Conservation (phyloP, 169 alveolate genomes). For the Plasmodium inui region DNA sequence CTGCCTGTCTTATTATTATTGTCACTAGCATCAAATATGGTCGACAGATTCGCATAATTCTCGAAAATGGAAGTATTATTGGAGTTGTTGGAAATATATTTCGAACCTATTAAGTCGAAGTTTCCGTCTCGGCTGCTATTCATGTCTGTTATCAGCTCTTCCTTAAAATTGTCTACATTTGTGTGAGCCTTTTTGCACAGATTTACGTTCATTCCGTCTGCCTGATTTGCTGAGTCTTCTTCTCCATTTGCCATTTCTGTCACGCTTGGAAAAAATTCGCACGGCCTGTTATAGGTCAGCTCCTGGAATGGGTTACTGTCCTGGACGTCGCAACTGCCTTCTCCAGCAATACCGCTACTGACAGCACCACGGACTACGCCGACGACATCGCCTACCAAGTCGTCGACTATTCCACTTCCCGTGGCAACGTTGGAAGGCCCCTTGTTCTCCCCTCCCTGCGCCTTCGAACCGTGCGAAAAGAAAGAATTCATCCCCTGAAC, state of each 20-base stretch:
- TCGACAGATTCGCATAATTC: constrained; percentile 39
- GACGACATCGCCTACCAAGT: no score
- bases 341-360: not conserved
- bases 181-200: constrained; percentile 1
- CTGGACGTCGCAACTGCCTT: not conserved
- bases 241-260: not conserved
- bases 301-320: not conserved
- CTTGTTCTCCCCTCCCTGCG: not conserved
- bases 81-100: constrained; percentile 49
- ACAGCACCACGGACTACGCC: not conserved
- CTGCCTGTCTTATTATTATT: constrained; percentile 18
- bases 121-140: constrained; percentile 2
- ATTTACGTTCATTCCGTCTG: constrained; percentile 22
- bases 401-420: not conserved
- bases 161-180: constrained; percentile 5
- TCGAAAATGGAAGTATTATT: constrained; percentile 36
- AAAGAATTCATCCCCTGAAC: not conserved
- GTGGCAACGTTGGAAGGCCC: not conserved
- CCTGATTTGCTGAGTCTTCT: not conserved
- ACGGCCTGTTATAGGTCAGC: constrained; percentile 34
- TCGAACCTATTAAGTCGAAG: constrained; percentile 32
- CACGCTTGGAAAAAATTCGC: constrained; percentile 43
- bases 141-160: not conserved
- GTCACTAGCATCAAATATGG: constrained; percentile 28
- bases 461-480: not conserved